Evolutionary conservation across 2,329 filamentous ascomycete genomes (phyloP).

Genomic region (Aspergillus oerlinghausenensis): DNA sequence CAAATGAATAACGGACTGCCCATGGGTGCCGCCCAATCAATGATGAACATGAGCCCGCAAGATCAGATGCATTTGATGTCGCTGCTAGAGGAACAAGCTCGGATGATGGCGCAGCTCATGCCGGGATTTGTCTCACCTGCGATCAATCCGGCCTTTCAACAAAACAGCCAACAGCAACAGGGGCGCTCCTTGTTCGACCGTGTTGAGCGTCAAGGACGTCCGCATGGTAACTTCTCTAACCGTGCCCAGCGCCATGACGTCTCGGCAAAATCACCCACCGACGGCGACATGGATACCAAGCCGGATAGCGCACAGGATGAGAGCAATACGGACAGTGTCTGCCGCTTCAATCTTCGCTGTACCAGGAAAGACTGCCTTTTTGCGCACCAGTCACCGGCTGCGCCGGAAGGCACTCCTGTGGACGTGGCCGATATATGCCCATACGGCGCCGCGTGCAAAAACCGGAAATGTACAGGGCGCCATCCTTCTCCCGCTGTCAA

Average conservation of each 20-base stretch:
- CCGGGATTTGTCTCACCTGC: conserved; percentile 51
- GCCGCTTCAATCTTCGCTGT: conserved; percentile 86
- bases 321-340: conserved; percentile 61
- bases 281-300: conserved; percentile 38
- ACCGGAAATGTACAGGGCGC: conserved; percentile 84
- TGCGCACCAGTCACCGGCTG: conserved; percentile 89
- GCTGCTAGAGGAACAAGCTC: conserved; percentile 79
- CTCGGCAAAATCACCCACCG: conserved; percentile 10
- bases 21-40: conserved; percentile 32
- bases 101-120: conserved; percentile 74
- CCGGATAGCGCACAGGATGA: conserved; percentile 47
- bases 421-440: conserved; percentile 77
- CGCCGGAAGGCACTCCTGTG: conserved; percentile 69
- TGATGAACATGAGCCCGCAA: conserved; percentile 58
- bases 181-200: conserved; percentile 70
- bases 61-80: conserved; percentile 70
- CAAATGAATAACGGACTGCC: conserved; percentile 41
- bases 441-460: conserved; percentile 90
- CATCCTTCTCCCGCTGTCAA: conserved; percentile 88
- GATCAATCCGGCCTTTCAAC: conserved; percentile 52
- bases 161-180: conserved; percentile 37
- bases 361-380: conserved; percentile 87
- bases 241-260: conserved; percentile 30
- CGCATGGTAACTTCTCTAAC: conserved; percentile 52
- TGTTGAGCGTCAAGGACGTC: conserved; percentile 52